Evolutionary conservation across 2,329 filamentous ascomycete genomes (phyloP), one percentile per base, ranked within the genome.

Genomic region (Zopfia rhizophila): DNA sequence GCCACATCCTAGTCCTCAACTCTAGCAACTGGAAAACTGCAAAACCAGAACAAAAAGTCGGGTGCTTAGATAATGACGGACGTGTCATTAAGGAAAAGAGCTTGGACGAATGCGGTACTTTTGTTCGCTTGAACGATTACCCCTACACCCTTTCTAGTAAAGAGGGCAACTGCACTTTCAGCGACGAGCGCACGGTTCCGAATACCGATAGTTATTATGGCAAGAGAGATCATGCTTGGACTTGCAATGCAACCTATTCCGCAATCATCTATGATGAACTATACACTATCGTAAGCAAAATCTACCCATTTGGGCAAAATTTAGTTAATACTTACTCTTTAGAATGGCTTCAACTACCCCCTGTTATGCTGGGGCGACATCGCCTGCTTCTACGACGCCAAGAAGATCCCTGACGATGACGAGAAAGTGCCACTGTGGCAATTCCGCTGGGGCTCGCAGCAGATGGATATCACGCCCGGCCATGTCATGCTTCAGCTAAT

Each of bases 331-430:
- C 8, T 14, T 13, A 12, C 4, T 7, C 7, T n/a, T 11, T 7
- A 51, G 51, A 40, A 51, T 14, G 51, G 66, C 25, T 66, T 69
- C 28, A 45, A 56, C 4, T 58, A 69, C 46, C 42, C 60, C 11
- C 69, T 68, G 48, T 59, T 70, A 30, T 70, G 66, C 55, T 65
- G 55, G 27, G 65, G 65, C 17, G 66, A 69, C 35, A 43, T 66
- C 16, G 59, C 61, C 17, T 70, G 67, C 39, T 69, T 56, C 52
- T 70, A 66, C 32, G 67, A 70, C 31, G 63, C 54, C 3, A 68
- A 66, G 37, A 47, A 38, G n/a, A 30, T 48, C 1, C 66, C 66
- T 5, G 17, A 24, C 4, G 12, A 17, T 10, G 48, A 51, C 10
- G 60, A 66, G 13, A 41, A 30, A 7, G 38, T 60, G 3, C 42